Evolutionary conservation across 371 early-diverging fungal genomes (phyloP).

Genomic region (Conidiobolus incongruus): DNA sequence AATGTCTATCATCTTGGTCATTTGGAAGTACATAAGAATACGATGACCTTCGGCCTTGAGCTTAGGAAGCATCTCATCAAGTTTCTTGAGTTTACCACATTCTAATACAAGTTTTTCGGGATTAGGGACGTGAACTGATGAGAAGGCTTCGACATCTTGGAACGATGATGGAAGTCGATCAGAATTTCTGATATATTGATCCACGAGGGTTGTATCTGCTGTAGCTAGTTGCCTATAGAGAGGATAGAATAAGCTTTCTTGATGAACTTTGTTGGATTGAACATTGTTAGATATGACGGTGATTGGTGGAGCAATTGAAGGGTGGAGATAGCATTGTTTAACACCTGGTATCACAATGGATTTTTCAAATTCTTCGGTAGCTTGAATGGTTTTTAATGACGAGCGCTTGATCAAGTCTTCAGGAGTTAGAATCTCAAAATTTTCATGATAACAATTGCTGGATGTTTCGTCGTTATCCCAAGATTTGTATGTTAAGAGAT

Average conservation of each 20-base stretch:
- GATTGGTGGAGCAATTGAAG: not conserved
- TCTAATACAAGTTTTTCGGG: constrained; percentile 68
- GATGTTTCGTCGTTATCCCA: no score
- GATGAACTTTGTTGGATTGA: not conserved
- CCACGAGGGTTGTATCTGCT: constrained; percentile 9
- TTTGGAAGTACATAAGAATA: constrained; percentile 95
- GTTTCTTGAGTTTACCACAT: constrained; percentile 81
- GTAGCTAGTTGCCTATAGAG: not conserved
- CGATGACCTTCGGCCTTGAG: constrained; percentile 86
- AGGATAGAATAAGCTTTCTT: not conserved
- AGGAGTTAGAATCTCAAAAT: no score
- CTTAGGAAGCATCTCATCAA: constrained; percentile 71
- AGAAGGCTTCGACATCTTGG: constrained; percentile 6
- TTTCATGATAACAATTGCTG: no score
- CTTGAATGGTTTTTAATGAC: no score
- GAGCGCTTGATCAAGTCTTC: no score
- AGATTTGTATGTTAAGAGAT: no score
- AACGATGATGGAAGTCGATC: constrained; percentile 8
- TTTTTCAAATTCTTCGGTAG: no score
- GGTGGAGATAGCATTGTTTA: not conserved
- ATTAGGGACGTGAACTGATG: constrained; percentile 19
- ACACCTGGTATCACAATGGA: constrained; percentile 10
- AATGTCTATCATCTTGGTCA: constrained; percentile 96
- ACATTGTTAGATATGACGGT: not conserved
- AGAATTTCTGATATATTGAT: constrained; percentile 9